These are phyloP conservation scores for Bruguiera gymnorhiza DNA, from an alignment of 345 rosid species.

Conservation along the genomic window DNA sequence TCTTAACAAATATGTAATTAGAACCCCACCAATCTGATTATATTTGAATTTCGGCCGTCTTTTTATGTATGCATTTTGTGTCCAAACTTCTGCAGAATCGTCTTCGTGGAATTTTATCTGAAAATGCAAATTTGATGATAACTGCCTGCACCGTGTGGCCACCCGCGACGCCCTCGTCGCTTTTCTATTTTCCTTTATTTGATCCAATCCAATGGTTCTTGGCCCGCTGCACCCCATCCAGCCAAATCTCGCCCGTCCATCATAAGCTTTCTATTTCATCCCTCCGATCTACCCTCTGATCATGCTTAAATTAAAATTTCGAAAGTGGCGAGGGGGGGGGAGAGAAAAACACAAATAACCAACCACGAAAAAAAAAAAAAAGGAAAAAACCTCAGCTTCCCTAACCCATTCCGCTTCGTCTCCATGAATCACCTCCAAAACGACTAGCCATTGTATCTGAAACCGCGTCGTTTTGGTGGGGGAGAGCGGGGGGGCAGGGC, in stretches of 20 bases:
- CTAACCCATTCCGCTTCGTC: no score
- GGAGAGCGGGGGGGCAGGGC: no score
- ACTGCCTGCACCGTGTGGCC: no score
- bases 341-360: slow-evolving; percentile 1
- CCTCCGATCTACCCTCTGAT: slow-evolving; percentile 25
- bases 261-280: slow-evolving; percentile 25
- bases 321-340: slow-evolving; percentile 37
- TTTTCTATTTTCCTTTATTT: not conserved
- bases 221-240: not conserved
- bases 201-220: slow-evolving; percentile 35
- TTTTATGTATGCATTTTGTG: no score
- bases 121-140: no score
- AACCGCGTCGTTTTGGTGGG: not conserved
- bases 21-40: no score
- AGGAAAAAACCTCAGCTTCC: not conserved
- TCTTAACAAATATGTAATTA: no score
- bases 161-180: slow-evolving; percentile 9
- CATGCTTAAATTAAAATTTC: slow-evolving; percentile 25
- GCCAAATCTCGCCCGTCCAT: slow-evolving; percentile 32
- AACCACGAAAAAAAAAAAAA: not conserved
- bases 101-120: no score
- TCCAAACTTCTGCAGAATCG: no score
- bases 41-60: no score
- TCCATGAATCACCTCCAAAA: not conserved
- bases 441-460: not conserved